phyloP scores from a whole-genome alignment of 2,329 filamentous ascomycete genomes.

The Exophiala viscosa region DNA sequence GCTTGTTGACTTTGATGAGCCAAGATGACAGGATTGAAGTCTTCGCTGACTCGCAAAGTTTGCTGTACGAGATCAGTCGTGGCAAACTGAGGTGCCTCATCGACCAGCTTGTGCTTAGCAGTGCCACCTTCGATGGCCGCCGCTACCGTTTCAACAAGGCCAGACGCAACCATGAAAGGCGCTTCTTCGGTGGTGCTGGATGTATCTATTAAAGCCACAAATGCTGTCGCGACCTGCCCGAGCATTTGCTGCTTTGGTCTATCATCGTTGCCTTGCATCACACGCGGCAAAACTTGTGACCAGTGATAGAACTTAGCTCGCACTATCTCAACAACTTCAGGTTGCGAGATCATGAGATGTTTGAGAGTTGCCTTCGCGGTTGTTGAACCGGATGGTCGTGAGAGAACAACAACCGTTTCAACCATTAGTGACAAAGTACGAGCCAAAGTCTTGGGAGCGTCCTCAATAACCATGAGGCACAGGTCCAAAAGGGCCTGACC shows the following conservation, averaged over 20 bases:
- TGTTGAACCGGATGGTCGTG: constrained; percentile 47
- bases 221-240: constrained; percentile 70
- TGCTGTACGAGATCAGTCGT: constrained; percentile 8
- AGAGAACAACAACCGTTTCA: constrained; percentile 74
- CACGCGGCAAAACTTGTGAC: constrained; percentile 72
- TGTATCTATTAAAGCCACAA: constrained; percentile 61
- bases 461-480: constrained; percentile 71
- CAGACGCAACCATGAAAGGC: constrained; percentile 62
- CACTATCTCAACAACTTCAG: constrained; percentile 59
- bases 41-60: not conserved
- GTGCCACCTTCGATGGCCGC: constrained; percentile 41
- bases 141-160: constrained; percentile 70
- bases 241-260: constrained; percentile 68
- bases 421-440: constrained; percentile 69
- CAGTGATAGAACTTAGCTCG: constrained; percentile 74
- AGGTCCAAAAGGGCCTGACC: constrained; percentile 63
- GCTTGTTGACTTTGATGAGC: constrained; percentile 25
- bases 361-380: constrained; percentile 46
- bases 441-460: constrained; percentile 69
- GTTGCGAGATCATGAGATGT: constrained; percentile 61
- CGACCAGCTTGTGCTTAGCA: constrained; percentile 7
- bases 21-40: constrained; percentile 24
- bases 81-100: constrained; percentile 5
- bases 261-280: constrained; percentile 83
- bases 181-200: constrained; percentile 64